Base-by-base conservation (phyloP, 2,329 filamentous ascomycete genomes). In the Cytospora paraplurivora region DNA sequence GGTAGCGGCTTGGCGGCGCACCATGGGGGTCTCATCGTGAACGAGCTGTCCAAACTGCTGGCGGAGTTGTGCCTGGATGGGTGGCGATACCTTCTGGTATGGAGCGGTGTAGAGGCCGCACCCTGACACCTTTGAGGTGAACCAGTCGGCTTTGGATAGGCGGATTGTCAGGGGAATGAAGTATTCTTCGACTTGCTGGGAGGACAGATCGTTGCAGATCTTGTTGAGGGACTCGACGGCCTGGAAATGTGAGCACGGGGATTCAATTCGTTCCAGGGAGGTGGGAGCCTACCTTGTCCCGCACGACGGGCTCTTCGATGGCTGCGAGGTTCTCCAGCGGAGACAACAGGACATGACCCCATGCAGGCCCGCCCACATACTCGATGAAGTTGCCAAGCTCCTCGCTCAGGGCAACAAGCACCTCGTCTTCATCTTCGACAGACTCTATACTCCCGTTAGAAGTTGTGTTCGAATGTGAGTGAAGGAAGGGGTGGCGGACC, bases 141-240 rank as follows among this genome's bases (percentile, higher is more conserved):
- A 99, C 95, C 95, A 99, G 80, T 99, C 95, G 79, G 95, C 95
- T 85, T 98, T 99, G 69, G 95, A 96, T 67, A 99, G 91, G 75
- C 95, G 92, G 74, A 96, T 87, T 65, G 93, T 93, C 74, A 99
- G 89, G 67, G 95, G 95, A 71, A 99, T 94, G 81, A 98, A 98
- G 79, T 93, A 91, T 73, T 97, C 92, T 82, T 99, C 95, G 75
- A 98, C 89, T 81, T 99, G 95, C 77, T 92, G 86, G 71, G 92
- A 82, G 57, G 93, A 96, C 62, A 99, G 85, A 76, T 97, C 88
- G 74, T 88, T 87, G 85, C 95, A 98, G 77, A 99, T 98, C 82
- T 97, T 99, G 86, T 99, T 99, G 71, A 99, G 87, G 55, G 95
- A 99, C 78, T 99, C 96, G 75, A 99, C 95, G 69, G 95, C 95